Evolutionary conservation across 805 yeast genomes (phyloP), one percentile per base, ranked within the genome.

Genomic region (Millerozyma acaciae): DNA sequence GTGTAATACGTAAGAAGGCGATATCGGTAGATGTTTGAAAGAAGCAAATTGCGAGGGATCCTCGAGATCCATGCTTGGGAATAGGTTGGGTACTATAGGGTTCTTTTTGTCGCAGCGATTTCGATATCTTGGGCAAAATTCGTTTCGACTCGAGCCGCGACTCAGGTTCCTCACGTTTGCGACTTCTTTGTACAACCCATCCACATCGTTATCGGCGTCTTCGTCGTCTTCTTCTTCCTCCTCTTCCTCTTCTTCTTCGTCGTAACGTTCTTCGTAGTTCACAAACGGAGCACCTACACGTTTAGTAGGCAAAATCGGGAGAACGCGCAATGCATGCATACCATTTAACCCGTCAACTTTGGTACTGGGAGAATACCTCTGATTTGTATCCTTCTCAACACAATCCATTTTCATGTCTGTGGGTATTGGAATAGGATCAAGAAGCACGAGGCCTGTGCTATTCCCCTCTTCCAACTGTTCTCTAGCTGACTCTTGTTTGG

Each of bases 11-110:
- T 44, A 50, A 14, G 59, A 46, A 6, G 65, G 67, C 26, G 45
- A 47, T 15, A 58, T 37, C 1, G 66, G 62, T 9, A 63, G 43
- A 29, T 37, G 34, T 21, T 51, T 51, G 19, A 55, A 43, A 21
- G 38, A 45, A 40, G 51, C 44, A 31, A 62, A 60, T 39, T 51
- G 48, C 9, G 30, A 37, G 16, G 37, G 42, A 37, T 55, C 58
- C 21, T 40, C 33, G 23, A 45, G 26, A 28, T 53, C 47, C 64
- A 61, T 47, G 14, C 38, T 34, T 3, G 70, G 70, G 36, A 63
- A 64, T 6, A 64, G 46, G 2, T 64, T 67, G 1, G 68, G 69
- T 3, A 43, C 62, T 3, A 61, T 45, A 3, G 60, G 62, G n/a
- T n/a, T n/a, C n/a, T n/a, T n/a, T n/a, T n/a, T n/a, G n/a, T n/a